Conservation (phyloP, 176 grass and related monocot species). For the Avena insularis region DNA sequence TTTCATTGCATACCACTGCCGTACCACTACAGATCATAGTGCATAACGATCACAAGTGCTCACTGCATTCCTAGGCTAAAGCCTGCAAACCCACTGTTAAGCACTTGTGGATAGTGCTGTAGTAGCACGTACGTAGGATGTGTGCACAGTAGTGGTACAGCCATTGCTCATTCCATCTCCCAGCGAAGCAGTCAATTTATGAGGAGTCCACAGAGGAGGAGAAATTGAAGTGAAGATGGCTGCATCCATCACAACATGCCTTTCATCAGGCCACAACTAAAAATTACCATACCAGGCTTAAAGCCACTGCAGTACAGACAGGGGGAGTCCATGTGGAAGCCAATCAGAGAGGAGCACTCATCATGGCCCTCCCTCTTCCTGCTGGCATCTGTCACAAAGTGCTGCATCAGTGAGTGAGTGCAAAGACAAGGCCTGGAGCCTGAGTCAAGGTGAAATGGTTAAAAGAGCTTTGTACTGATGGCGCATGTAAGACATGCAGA, state of each 20-base stretch:
- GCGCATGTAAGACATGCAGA: conserved; percentile 36
- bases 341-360: conserved; percentile 46
- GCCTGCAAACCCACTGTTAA: conserved; percentile 8
- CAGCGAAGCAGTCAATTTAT: conserved; percentile 26
- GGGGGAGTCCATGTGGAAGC: conserved; percentile 44
- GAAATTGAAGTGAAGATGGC: not conserved
- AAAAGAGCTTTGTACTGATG: conserved; percentile 41
- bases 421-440: conserved; percentile 14
- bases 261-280: not conserved
- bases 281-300: conserved; percentile 54
- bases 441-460: conserved; percentile 48
- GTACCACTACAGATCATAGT: not conserved
- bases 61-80: not conserved
- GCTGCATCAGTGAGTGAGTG: conserved; percentile 15
- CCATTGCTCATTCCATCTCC: conserved; percentile 23
- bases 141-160: conserved; percentile 23
- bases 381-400: conserved; percentile 26
- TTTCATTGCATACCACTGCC: not conserved
- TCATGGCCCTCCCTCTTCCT: not conserved
- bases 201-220: not conserved
- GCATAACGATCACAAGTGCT: not conserved
- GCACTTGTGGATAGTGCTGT: not conserved
- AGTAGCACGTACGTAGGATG: not conserved
- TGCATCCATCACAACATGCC: not conserved
- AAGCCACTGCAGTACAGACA: conserved; percentile 50